Percentiles rank a stretch among this genome's conserved stretches.
These are phyloP conservation scores for Candida sanyaensis DNA, from an alignment of 1,139 yeast genomes.

Conservation along the genomic window DNA sequence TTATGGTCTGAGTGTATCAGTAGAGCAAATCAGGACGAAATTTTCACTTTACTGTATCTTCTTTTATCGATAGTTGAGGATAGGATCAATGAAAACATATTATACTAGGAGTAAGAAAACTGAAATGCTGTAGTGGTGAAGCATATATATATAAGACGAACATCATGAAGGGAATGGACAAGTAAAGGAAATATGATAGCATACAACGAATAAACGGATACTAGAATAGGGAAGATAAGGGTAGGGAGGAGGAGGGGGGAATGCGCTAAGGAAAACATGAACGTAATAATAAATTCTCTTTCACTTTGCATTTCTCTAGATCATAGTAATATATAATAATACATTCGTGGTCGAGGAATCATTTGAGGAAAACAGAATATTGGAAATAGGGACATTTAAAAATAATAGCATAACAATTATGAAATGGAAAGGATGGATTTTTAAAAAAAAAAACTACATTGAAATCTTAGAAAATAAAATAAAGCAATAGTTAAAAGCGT, in stretches of 20 bases:
- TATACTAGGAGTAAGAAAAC: neutral
- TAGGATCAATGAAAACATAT: neutral
- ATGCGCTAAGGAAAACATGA: no score
- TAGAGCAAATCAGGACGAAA: neutral
- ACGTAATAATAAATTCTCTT: neutral
- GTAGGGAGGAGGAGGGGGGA: neutral
- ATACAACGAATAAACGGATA: no score
- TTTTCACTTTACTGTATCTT: neutral
- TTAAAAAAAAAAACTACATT: no score
- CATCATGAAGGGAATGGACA: neutral
- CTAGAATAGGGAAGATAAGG: neutral
- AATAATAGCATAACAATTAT: neutral
- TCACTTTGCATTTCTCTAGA: neutral
- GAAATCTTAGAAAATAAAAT: no score
- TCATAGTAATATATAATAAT: neutral
- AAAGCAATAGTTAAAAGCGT: no score
- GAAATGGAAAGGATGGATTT: no score
- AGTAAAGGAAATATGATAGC: no score
- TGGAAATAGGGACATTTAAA: no score
- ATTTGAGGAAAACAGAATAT: neutral
- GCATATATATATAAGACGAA: neutral
- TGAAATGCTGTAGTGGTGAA: conserved; percentile 2
- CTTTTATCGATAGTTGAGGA: conserved; percentile 2
- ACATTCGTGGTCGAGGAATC: conserved; percentile 1
- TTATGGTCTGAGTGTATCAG: neutral